Evolutionary conservation across 441 rosid species (phyloP).

Genomic region (Euphorbia schlechtendalii): DNA sequence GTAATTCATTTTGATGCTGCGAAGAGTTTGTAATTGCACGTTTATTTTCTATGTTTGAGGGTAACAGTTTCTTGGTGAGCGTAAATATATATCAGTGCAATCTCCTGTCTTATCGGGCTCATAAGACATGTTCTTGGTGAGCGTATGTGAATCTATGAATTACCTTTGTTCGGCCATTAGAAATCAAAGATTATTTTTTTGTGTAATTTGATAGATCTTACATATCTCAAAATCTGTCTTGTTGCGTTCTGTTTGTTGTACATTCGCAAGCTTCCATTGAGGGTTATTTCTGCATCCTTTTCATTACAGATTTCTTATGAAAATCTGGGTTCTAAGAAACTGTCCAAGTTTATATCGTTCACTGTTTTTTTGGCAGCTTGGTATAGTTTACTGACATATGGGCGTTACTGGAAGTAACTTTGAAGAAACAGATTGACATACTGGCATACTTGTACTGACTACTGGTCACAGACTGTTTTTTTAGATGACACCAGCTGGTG

Average conservation of each 20-base stretch:
- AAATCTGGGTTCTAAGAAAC: conserved; percentile 7
- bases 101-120: too few species aligned
- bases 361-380: conserved; percentile 22
- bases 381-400: conserved; percentile 21
- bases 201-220: background rate
- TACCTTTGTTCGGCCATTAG: background rate
- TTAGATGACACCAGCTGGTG: conserved; percentile 43
- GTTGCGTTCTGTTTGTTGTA: background rate
- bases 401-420: conserved; percentile 12
- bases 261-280: background rate
- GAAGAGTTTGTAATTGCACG: background rate
- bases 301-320: conserved; percentile 2
- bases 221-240: background rate
- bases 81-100: background rate
- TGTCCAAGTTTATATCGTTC: conserved; percentile 12
- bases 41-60: background rate
- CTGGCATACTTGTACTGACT: background rate
- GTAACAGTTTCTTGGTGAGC: background rate
- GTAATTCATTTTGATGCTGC: conserved; percentile 1
- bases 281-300: background rate
- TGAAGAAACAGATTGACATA: conserved; percentile 18
- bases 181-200: too few species aligned
- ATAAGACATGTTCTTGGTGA: too few species aligned
- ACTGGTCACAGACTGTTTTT: conserved; percentile 16
- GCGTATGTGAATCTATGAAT: too few species aligned